Base-by-base conservation (phyloP, 192 early-diverging fungal species). In the Hyaloraphidium curvatum region DNA sequence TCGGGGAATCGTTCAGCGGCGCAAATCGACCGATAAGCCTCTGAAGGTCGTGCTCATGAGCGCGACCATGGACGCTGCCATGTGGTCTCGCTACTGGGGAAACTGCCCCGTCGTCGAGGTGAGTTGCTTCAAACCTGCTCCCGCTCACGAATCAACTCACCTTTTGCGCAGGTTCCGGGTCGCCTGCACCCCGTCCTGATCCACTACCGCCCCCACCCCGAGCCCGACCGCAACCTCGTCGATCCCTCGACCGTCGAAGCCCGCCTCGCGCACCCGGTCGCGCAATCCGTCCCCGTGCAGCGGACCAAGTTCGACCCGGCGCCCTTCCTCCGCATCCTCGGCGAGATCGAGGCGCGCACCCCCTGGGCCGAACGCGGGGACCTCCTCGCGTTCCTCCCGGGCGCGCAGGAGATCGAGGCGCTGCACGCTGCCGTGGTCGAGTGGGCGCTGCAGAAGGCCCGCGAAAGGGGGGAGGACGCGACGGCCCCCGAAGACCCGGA, bases 111-210 rank as follows among this genome's bases (percentile, higher is more conserved):
- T n/a, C n/a, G n/a, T n/a, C n/a, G n/a, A n/a, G n/a, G n/a, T n/a
- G n/a, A n/a, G n/a, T n/a, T n/a, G n/a, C n/a, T n/a, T n/a, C n/a
- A n/a, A n/a, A n/a, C n/a, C n/a, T n/a, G n/a, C n/a, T n/a, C n/a
- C n/a, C n/a, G n/a, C n/a, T n/a, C n/a, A n/a, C n/a, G n/a, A n/a
- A n/a, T n/a, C n/a, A 7, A 37, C n/a, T 37, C 9, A 37, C 33
- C 7, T 37, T n/a, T 11, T 37, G 33, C 33, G 33, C 33, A 80
- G 70, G 63, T 82, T 14, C 80, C 80, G 28, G 80, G 80, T 19
- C 63, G 75, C 35, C 73, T 83, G 70, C 79, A 64, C 58, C 67
- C 73, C 28, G 80, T 82, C 7, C 60, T 63, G 41, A 65, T 81
- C 14, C 69, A 76, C 31, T 82, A 83, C 55, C 52, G 67, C 39